Base-by-base conservation (phyloP, 495 filamentous ascomycete species). In the Jackrogersella minutella region DNA sequence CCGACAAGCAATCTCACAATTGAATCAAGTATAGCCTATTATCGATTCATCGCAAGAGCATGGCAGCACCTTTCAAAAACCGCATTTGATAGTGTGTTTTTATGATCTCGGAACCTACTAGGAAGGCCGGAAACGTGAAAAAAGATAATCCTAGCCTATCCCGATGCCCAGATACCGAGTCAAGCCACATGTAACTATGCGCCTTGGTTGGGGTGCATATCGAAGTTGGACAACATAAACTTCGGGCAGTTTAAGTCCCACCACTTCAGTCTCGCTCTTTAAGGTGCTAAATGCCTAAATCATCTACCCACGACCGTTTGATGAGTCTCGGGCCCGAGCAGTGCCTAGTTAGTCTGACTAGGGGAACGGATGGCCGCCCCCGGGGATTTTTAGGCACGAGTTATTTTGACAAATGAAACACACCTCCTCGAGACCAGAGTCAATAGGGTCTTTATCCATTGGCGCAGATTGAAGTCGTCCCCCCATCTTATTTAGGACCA, bases 191-290 rank as follows among this genome's bases (percentile, higher is more conserved):
- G 50, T 24, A 41, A 49, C 58, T 21, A 36, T 46, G 49, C 40
- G 30, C 37, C 39, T 47, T 64, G 62, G 44, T 36, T 52, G 44
- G 53, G 44, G 53, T 64, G 55, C 54, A 58, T 65, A 16, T 16
- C 26, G n/a, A 19, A 44, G 39, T 19, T 34, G 17, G 44, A 53
- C 62, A 53, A 24, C 53, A 53, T 63, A 63, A 31, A 36, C 54
- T 65, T 58, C 62, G 62, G 53, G 37, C 14, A 39, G 28, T 26
- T 49, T 14, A 30, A 26, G 24, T 21, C 41, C 44, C 50, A 21
- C 53, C 24, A 36, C 13, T 1, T 47, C 26, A n/a, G 53, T 58
- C 62, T 59, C 22, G 22, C 55, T 40, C 47, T 51, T 65, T 59
- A 53, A 59, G 55, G 47, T 65, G 43, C 47, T 54, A 31, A 24